Conservation (phyloP, 2,329 filamentous ascomycete genomes). For the Teratosphaeria epicoccoides region DNA sequence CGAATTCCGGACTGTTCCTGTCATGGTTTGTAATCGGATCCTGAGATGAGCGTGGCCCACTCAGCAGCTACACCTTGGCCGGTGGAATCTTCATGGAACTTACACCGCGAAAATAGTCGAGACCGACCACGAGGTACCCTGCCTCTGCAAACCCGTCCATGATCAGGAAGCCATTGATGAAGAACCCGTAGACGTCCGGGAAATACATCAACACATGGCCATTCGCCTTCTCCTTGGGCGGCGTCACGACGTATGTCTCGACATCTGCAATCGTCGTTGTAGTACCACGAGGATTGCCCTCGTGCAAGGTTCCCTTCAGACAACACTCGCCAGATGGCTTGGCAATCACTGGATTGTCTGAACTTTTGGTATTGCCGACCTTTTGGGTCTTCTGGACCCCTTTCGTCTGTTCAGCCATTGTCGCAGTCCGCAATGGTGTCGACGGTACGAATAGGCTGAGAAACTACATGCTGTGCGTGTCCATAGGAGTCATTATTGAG, state of each 20-base stretch:
- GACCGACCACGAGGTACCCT: conserved; percentile 8
- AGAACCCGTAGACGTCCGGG: conserved; percentile 14
- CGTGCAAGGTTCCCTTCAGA: conserved; percentile 8
- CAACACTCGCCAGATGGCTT: conserved; percentile 10
- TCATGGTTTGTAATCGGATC: conserved; percentile 10
- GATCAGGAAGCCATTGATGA: conserved; percentile 10
- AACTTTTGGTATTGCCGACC: neutral
- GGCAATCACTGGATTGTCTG: conserved; percentile 4
- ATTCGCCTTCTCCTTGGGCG: conserved; percentile 8
- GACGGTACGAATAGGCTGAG: too few relatives aligned
- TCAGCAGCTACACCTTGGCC: neutral
- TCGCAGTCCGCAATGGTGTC: too few relatives aligned
- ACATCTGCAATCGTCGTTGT: conserved; percentile 7
- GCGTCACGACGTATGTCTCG: conserved; percentile 11
- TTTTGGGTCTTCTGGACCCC: neutral
- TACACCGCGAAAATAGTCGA: conserved; percentile 14
- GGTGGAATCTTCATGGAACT: neutral
- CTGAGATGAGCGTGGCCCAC: neutral
- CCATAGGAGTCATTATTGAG: too few relatives aligned
- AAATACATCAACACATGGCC: conserved; percentile 14
- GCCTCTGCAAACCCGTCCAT: conserved; percentile 13
- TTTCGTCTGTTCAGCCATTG: neutral
- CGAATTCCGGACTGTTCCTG: conserved; percentile 10
- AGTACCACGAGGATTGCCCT: conserved; percentile 9
- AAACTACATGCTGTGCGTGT: too few relatives aligned